Base-by-base conservation (phyloP, 2,329 filamentous ascomycete genomes). In the Pseudonectria foliicola region DNA sequence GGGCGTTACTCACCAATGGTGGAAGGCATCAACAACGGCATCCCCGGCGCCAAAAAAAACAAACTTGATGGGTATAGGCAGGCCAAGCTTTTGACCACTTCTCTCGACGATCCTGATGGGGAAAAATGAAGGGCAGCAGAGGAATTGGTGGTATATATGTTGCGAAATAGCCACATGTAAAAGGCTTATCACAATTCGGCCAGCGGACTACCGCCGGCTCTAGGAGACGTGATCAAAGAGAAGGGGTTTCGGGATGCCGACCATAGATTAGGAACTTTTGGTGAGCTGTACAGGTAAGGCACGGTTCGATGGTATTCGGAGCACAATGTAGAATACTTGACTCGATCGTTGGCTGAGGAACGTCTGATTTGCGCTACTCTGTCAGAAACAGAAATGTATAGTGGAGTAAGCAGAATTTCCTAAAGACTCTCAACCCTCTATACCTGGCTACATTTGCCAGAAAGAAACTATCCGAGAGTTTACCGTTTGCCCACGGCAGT, bases 131-230 rank as follows among this genome's bases (percentile, higher is more conserved):
- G 25, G 4, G 45, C 41, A 10, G 56, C 56, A 0, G 56, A 61
- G 24, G 45, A 34, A 1, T 61, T 61, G 34, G 39, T 61, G 2
- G 27, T 61, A 0, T 54, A 60, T 14, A 45, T 61, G 44, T 34
- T 61, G 1, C 52, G 57, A 33, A 47, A 55, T 12, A 59, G 55
- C 23, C 49, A 57, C 29, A 61, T 61, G 46, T 61, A 60, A 33
- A 61, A 61, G 41, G 45, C 59, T 3, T 61, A 59, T 31, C 58
- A 60, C n/a, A 61, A 59, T 13, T 58, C 58, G 3, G 53, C 53
- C 1, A 53, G 49, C 3, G 53, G 46, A 0, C 13, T 38, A 1
- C 55, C 53, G 1, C 55, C 53, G 1, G 55, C 57, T 4, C 40
- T 61, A 1, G 57, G 58, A 7, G 58, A 61, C 24, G 29, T 60